These are phyloP conservation scores for Celoporthe dispersa DNA, from an alignment of 2,329 filamentous ascomycete genomes.

Conservation along the genomic window DNA sequence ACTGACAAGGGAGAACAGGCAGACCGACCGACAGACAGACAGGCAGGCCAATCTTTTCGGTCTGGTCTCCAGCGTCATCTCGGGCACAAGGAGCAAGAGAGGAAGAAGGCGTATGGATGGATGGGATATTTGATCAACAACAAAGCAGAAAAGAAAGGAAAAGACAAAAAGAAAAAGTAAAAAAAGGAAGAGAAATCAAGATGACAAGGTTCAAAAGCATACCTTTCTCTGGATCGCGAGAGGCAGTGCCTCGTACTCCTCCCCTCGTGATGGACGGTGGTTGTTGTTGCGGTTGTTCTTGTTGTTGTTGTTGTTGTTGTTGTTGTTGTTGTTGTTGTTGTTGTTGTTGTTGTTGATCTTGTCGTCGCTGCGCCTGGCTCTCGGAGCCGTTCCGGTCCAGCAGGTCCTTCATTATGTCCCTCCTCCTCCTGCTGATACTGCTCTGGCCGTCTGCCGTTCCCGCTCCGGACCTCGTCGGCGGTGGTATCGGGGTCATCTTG, in stretches of 20 bases:
- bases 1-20: not conserved
- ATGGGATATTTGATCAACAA: not conserved
- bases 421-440: not conserved
- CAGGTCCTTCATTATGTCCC: not conserved
- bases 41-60: not conserved
- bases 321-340: constrained; percentile 13
- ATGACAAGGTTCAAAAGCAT: constrained; percentile 35
- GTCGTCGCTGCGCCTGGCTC: constrained; percentile 14
- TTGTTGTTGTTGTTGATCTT: not conserved
- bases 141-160: not conserved
- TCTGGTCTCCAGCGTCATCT: not conserved
- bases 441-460: constrained; percentile 19
- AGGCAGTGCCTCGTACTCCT: constrained; percentile 56
- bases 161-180: not conserved
- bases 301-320: not conserved
- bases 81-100: not conserved
- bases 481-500: constrained; percentile 15
- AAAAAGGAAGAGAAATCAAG: not conserved
- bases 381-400: constrained; percentile 21
- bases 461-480: constrained; percentile 11
- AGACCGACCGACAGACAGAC: not conserved
- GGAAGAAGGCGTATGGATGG: not conserved
- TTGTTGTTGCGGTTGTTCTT: not conserved
- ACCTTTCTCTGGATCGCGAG: constrained; percentile 57
- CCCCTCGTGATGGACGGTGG: constrained; percentile 42